These are phyloP conservation scores for Sphagnum magellanicum DNA, from an alignment of 228 moss, liverwort and hornwort genomes.

Conservation along the genomic window DNA sequence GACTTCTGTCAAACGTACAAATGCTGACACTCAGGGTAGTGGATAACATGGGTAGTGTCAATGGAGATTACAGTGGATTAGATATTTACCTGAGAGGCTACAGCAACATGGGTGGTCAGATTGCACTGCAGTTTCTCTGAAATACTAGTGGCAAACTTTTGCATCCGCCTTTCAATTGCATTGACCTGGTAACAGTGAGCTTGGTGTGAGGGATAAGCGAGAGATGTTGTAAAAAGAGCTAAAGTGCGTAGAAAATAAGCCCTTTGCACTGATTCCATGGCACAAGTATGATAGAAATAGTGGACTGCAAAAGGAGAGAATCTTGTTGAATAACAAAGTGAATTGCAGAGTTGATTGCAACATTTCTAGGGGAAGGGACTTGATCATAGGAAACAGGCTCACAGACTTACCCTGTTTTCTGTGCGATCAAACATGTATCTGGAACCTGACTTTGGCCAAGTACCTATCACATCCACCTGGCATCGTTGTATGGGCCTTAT, in stretches of 20 bases:
- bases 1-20: too few species aligned
- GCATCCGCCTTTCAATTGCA: conserved; percentile 51
- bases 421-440: conserved; percentile 69
- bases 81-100: conserved; percentile 64
- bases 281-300: not conserved
- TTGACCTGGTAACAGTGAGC: conserved; percentile 30
- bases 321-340: too few species aligned
- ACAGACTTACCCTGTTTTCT: conserved; percentile 48
- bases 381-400: not conserved
- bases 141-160: conserved; percentile 49
- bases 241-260: too few species aligned
- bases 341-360: too few species aligned
- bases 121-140: conserved; percentile 42
- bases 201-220: too few species aligned
- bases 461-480: conserved; percentile 44
- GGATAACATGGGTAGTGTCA: not conserved
- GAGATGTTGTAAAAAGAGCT: too few species aligned
- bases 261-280: too few species aligned
- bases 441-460: conserved; percentile 38
- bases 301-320: not conserved
- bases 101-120: conserved; percentile 59
- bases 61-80: too few species aligned
- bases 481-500: conserved; percentile 58
- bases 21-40: not conserved
- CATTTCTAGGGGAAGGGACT: too few species aligned